phyloP scores from a whole-genome alignment of 306 rosid species.

The Prunus fruticosa region DNA sequence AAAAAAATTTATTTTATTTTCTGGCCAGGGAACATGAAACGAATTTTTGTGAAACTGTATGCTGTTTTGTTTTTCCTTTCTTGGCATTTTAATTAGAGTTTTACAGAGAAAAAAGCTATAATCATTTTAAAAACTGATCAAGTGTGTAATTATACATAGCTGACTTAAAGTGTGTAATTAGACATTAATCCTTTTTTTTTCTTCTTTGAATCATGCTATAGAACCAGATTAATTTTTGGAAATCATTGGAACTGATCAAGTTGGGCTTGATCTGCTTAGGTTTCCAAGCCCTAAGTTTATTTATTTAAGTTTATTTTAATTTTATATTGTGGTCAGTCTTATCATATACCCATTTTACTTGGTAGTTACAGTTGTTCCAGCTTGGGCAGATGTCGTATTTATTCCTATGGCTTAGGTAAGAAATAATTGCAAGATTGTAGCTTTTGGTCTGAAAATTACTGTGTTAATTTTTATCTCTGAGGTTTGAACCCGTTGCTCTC shows the following conservation, averaged over 20 bases:
- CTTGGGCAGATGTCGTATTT: conserved; percentile 28
- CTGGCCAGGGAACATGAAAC: too few relatives aligned
- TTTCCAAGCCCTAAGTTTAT: conserved; percentile 10
- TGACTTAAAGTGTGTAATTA: background rate
- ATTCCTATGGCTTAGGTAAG: conserved; percentile 12
- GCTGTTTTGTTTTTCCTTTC: background rate
- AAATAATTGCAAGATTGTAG: conserved; percentile 23
- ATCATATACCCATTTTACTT: conserved; percentile 10
- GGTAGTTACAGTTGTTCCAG: conserved; percentile 20
- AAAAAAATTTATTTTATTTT: too few relatives aligned
- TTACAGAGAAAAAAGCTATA: too few relatives aligned
- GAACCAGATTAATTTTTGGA: background rate
- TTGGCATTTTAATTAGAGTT: background rate
- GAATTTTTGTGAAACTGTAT: background rate
- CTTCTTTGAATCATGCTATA: background rate
- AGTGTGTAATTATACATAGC: background rate
- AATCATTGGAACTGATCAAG: background rate
- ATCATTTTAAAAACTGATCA: background rate
- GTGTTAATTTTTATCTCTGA: conserved; percentile 12
- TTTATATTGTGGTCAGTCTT: conserved; percentile 32
- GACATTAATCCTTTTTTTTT: too few relatives aligned
- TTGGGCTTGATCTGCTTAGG: conserved; percentile 32
- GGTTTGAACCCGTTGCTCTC: conserved; percentile 21
- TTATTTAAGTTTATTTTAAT: background rate
- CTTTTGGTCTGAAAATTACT: conserved; percentile 23